These are phyloP conservation scores for Colletotrichum sp. DNA, from an alignment of 2,329 filamentous ascomycete genomes.

Conservation along the genomic window DNA sequence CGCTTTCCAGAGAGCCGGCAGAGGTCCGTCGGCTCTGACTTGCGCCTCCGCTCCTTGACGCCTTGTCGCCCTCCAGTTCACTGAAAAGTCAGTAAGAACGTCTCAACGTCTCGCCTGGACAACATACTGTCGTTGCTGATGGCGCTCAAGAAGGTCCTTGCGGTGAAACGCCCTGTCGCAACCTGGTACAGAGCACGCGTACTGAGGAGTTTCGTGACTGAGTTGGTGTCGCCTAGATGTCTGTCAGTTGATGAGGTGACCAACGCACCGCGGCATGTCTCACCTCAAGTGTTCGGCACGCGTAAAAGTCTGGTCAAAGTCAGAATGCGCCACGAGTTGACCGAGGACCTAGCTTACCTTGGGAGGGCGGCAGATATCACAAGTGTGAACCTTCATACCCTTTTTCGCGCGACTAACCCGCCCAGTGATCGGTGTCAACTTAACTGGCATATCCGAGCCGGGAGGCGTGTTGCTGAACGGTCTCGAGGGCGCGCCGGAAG, in stretches of 20 bases:
- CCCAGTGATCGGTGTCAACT: slow-evolving; percentile 61
- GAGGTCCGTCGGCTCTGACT: slow-evolving; percentile 20
- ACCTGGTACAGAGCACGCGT: slow-evolving; percentile 54
- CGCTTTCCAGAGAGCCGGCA: slow-evolving; percentile 17
- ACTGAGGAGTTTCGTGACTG: slow-evolving; percentile 60
- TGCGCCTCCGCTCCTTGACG: slow-evolving; percentile 3
- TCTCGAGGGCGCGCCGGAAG: slow-evolving; percentile 39
- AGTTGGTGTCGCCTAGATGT: slow-evolving; percentile 62
- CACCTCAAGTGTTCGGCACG: slow-evolving; percentile 68
- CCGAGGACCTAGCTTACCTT: slow-evolving; percentile 45
- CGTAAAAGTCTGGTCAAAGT: slow-evolving; percentile 58
- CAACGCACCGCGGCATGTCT: slow-evolving; percentile 9
- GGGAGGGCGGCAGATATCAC: slow-evolving; percentile 54
- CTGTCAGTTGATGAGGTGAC: not conserved
- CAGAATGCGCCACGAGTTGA: not conserved
- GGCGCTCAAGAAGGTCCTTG: slow-evolving; percentile 64
- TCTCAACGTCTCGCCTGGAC: slow-evolving; percentile 23
- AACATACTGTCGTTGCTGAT: slow-evolving; percentile 54
- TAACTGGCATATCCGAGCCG: slow-evolving; percentile 46
- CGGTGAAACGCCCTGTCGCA: slow-evolving; percentile 65
- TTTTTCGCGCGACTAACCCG: slow-evolving; percentile 65
- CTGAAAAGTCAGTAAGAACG: slow-evolving; percentile 2
- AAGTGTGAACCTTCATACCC: slow-evolving; percentile 62
- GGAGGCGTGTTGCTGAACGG: slow-evolving; percentile 40
- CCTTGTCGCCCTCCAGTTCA: slow-evolving; percentile 22